phyloP scores from a whole-genome alignment of 768 basidiomycete species.

The Tricholoma sp. region DNA sequence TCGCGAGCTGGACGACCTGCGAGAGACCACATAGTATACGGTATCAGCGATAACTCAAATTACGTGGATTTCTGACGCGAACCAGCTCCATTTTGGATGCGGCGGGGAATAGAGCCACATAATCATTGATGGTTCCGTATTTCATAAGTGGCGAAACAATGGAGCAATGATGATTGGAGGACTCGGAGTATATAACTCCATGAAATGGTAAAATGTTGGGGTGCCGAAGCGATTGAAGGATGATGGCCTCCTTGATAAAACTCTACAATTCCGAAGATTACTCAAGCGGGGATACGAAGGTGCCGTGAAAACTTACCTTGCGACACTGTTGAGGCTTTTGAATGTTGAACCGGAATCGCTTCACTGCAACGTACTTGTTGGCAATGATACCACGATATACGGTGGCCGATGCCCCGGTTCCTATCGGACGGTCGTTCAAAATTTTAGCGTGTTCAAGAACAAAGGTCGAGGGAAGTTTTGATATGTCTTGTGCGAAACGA shows the following conservation, averaged over 20 bases:
- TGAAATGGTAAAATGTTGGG: no score
- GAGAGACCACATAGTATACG: no score
- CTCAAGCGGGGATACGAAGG: slow-evolving; percentile 21
- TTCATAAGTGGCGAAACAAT: slow-evolving; percentile 28
- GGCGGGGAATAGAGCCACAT: slow-evolving; percentile 5
- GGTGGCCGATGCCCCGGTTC: slow-evolving; percentile 11
- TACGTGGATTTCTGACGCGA: background rate
- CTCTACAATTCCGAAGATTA: slow-evolving; percentile 13
- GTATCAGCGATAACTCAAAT: background rate
- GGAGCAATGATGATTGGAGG: slow-evolving; percentile 12
- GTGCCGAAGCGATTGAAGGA: no score
- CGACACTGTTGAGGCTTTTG: slow-evolving; percentile 1
- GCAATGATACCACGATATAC: slow-evolving; percentile 14
- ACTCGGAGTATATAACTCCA: no score
- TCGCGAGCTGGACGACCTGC: slow-evolving; percentile 23
- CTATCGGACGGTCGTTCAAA: background rate
- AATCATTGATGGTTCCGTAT: slow-evolving; percentile 20
- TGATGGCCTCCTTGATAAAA: no score
- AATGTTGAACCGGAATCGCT: slow-evolving; percentile 11
- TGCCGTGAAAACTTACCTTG: slow-evolving; percentile 16
- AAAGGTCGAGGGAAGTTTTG: background rate
- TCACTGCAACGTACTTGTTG: slow-evolving; percentile 12
- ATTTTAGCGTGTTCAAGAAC: background rate
- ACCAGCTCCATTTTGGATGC: slow-evolving; percentile 12
- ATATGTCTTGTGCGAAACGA: no score